Conservation (phyloP, 768 basidiomycete species). For the Lactifluus subvellereus region DNA sequence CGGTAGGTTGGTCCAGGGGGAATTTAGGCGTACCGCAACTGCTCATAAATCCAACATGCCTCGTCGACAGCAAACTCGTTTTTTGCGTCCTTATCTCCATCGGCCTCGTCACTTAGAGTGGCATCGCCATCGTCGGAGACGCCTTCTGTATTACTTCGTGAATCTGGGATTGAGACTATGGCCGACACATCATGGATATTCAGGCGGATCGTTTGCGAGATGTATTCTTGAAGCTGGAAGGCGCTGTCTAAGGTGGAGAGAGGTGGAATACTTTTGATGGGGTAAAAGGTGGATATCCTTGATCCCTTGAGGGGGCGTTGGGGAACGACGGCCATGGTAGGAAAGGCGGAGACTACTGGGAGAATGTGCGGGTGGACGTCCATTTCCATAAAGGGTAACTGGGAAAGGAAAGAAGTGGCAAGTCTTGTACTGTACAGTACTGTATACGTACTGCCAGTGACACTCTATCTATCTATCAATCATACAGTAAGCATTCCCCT, state of each 20-base stretch:
- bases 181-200: conserved; percentile 85
- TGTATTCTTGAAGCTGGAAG: conserved; percentile 93
- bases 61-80: conserved; percentile 64
- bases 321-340: conserved; percentile 30
- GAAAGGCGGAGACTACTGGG: not conserved
- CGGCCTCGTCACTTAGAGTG: conserved; percentile 31
- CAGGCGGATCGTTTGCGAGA: conserved; percentile 76
- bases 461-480: no score
- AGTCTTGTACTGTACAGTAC: no score
- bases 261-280: conserved; percentile 62
- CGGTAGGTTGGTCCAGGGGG: not conserved
- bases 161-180: conserved; percentile 67
- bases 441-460: no score
- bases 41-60: conserved; percentile 80
- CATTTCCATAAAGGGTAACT: not conserved
- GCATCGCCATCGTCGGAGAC: conserved; percentile 14
- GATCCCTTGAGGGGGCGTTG: conserved; percentile 73
- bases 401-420: no score
- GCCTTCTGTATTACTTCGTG: conserved; percentile 24
- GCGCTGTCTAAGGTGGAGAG: conserved; percentile 79
- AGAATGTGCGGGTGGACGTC: not conserved
- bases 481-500: no score
- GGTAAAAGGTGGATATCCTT: conserved; percentile 74
- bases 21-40: conserved; percentile 40
- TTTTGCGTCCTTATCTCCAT: conserved; percentile 33